phyloP scores from a whole-genome alignment of 306 rosid genomes.

The Begonia loranthoides region DNA sequence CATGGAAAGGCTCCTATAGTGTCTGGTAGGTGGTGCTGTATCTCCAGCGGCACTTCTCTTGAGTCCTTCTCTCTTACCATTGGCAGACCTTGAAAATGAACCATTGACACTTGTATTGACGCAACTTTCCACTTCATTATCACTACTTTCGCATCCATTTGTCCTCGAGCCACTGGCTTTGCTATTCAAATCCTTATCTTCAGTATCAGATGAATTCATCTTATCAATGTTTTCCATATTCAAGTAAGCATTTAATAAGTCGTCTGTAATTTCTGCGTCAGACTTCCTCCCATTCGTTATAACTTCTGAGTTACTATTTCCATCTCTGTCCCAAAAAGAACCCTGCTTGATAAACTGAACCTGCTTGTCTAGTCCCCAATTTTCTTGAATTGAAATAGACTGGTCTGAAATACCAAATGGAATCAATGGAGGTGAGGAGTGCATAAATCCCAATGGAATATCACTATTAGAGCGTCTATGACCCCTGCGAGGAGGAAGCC shows the following conservation, averaged over 20 bases:
- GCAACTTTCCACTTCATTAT: conserved; percentile 69
- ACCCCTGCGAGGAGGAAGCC: conserved; percentile 71
- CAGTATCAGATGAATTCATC: conserved; percentile 40
- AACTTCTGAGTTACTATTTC: conserved; percentile 19
- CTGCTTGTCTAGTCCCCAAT: not conserved
- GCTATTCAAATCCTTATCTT: conserved; percentile 47
- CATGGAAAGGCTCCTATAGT: conserved; percentile 60
- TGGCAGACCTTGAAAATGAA: conserved; percentile 23
- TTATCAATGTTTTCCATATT: conserved; percentile 51
- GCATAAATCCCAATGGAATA: conserved; percentile 47
- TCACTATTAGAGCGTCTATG: conserved; percentile 78
- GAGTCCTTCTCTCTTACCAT: conserved; percentile 50
- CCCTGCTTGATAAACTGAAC: conserved; percentile 32
- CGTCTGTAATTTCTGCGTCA: conserved; percentile 35
- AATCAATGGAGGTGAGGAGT: conserved; percentile 33
- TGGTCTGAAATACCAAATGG: conserved; percentile 24
- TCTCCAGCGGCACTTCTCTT: conserved; percentile 56
- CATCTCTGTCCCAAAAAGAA: conserved; percentile 15
- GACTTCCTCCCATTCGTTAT: conserved; percentile 24
- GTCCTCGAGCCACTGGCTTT: conserved; percentile 51
- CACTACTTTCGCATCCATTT: conserved; percentile 61
- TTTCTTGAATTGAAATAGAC: conserved; percentile 17
- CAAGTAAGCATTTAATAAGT: conserved; percentile 54
- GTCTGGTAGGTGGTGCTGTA: conserved; percentile 28
- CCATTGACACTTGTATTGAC: conserved; percentile 23